Percentiles rank a stretch among this genome's conserved stretches.
These are phyloP conservation scores for Vitis hybrid DNA, from an alignment of 177 flowering plant genomes.

Conservation along the genomic window DNA sequence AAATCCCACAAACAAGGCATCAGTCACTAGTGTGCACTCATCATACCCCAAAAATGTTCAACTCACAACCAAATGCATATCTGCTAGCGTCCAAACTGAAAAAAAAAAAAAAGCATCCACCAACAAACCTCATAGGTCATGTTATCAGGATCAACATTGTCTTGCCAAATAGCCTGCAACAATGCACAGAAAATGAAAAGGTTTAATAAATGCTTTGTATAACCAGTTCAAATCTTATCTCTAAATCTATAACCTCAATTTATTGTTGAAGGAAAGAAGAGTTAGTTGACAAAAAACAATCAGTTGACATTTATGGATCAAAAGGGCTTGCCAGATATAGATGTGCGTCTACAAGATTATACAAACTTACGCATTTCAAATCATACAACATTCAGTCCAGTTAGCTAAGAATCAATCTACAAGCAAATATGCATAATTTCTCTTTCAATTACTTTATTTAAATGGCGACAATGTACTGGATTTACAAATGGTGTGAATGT, in stretches of 20 bases:
- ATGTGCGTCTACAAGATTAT: too few relatives aligned
- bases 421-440: too few relatives aligned
- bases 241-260: background rate
- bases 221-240: background rate
- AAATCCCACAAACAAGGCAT: background rate
- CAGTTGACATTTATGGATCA: background rate
- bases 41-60: background rate
- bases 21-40: background rate
- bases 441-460: too few relatives aligned
- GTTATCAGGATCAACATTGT: constrained; percentile 50
- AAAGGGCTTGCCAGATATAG: background rate
- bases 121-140: constrained; percentile 45
- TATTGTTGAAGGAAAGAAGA: background rate
- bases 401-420: too few relatives aligned
- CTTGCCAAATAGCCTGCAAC: constrained; percentile 54
- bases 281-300: background rate
- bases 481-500: background rate
- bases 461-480: too few relatives aligned
- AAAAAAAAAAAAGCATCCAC: background rate
- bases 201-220: too few relatives aligned
- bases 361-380: too few relatives aligned
- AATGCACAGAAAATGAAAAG: background rate
- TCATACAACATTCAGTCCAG: too few relatives aligned
- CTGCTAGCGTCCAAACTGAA: too few relatives aligned
- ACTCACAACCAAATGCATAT: too few relatives aligned